These are phyloP conservation scores for Ogataea siamensis DNA, from an alignment of 805 yeast genomes.

Conservation along the genomic window DNA sequence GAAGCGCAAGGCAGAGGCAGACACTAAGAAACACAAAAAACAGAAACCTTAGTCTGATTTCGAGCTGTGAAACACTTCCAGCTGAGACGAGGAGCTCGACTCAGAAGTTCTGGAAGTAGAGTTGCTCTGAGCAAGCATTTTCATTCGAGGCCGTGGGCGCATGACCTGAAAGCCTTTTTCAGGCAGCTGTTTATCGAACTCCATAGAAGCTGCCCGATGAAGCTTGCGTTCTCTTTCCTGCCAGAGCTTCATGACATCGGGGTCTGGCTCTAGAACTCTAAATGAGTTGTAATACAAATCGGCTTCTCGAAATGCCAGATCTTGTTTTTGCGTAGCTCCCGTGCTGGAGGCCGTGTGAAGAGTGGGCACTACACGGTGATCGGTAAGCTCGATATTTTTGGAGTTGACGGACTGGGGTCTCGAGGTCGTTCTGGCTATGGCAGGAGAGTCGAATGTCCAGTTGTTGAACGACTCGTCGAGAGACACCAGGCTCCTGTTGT, in stretches of 20 bases:
- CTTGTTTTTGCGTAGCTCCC: constrained; percentile 28
- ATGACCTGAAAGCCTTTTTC: constrained; percentile 30
- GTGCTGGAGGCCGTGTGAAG: constrained; percentile 13
- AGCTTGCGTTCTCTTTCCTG: constrained; percentile 40
- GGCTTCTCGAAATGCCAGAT: constrained; percentile 61
- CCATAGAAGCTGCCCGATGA: constrained; percentile 19
- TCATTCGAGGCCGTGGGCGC: constrained; percentile 26
- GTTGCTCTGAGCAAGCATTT: neutral
- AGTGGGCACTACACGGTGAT: constrained; percentile 26
- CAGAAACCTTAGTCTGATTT: constrained; percentile 24
- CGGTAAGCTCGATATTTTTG: constrained; percentile 26
- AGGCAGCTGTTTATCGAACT: constrained; percentile 7
- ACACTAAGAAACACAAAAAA: constrained; percentile 27
- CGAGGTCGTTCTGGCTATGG: neutral
- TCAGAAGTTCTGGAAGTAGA: neutral
- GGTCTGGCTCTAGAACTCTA: constrained; percentile 43
- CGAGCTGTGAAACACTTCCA: constrained; percentile 3
- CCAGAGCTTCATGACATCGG: constrained; percentile 53
- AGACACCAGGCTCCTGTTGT: constrained; percentile 7
- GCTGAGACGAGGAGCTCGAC: too few species aligned
- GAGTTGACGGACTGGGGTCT: constrained; percentile 9
- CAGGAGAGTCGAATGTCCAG: constrained; percentile 1
- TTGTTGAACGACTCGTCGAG: constrained; percentile 3
- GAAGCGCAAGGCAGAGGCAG: constrained; percentile 44
- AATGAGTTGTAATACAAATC: constrained; percentile 49